Base-by-base conservation (phyloP, 2,329 filamentous ascomycete genomes). In the Pseudogymnoascus sp. region DNA sequence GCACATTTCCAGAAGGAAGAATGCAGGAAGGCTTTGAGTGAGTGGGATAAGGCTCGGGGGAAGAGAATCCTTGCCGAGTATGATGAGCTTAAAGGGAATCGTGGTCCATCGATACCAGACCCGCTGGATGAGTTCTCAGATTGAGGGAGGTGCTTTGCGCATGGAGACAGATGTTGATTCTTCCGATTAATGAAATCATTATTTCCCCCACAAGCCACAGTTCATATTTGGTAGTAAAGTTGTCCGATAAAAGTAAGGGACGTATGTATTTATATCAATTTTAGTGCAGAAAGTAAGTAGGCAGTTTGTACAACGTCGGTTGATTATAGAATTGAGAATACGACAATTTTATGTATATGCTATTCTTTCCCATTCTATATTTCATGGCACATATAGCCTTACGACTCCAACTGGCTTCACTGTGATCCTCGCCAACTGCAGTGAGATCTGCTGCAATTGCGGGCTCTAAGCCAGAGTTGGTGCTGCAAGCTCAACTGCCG, bases 1-100 rank as follows among this genome's bases (percentile, higher is more conserved):
- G n/a, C 59, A 41, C 26, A 24, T 16, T 61, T 61, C 59, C 33
- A 16, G n/a, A 61, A 38, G 59, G 59, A 41, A 38, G 59, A 41
- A 33, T 61, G 59, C 19, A 41, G 59, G 33, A 41, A 61, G 33
- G 59, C 33, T 24, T 40, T 61, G 33, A 61, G 26, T 33, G 59
- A 24, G 19, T 61, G 33, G 33, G 12, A 8, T 26, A 61, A 61
- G 12, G 59, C 33, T 61, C 26, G 19, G 7, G 16, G 33, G 2
- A 6, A 61, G 33, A 61, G 12, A 38, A 33, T 61, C 14, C 4
- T 41, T 38, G 59, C 35, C 14, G 59, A 41, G 19, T 19, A 35
- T 41, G 7, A 22, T 40, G 10, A 8, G 31, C 28, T 60, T 60
- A 31, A 3, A 3, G 31, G 31, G 31, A 60, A 60, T 60, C 59